Percentiles rank a stretch among this genome's conserved stretches.
phyloP scores from a whole-genome alignment of 2,329 filamentous ascomycete genomes.

The Colletotrichum sansevieriae region DNA sequence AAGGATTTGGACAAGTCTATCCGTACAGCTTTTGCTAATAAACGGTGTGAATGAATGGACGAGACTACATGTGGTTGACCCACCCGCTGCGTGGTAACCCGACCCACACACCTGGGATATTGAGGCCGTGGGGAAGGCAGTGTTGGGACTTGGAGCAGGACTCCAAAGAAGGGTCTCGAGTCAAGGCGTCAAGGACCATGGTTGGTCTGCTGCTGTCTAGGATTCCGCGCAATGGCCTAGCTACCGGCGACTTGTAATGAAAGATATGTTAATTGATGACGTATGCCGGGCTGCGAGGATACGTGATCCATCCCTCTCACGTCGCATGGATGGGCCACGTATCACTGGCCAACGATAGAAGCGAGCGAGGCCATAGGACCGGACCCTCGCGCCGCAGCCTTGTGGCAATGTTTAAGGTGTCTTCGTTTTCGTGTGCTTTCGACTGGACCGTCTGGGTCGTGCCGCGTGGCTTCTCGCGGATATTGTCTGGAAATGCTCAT shows the following conservation, averaged over 20 bases:
- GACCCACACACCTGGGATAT: slow-evolving; percentile 33
- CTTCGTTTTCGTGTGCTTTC: slow-evolving; percentile 15
- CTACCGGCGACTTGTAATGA: no score
- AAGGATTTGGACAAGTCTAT: no score
- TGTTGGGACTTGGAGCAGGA: slow-evolving; percentile 31
- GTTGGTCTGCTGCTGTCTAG: no score
- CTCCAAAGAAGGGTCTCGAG: no score
- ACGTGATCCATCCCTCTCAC: no score
- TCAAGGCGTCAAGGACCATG: no score
- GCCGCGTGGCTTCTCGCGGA: neutral
- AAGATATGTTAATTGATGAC: no score
- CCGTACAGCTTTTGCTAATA: no score
- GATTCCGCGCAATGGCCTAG: no score
- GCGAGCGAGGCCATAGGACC: neutral
- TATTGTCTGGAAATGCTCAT: neutral
- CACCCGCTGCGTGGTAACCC: slow-evolving; percentile 23
- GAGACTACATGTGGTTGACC: slow-evolving; percentile 19
- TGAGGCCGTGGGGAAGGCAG: slow-evolving; percentile 33
- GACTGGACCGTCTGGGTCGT: neutral
- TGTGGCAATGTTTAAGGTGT: slow-evolving; percentile 2
- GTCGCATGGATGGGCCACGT: no score
- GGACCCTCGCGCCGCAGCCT: neutral
- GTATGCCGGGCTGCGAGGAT: no score
- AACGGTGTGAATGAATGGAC: slow-evolving; percentile 25
- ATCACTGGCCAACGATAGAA: no score